These are phyloP conservation scores for Coemansia sp. DNA, from an alignment of 192 early-diverging fungal genomes.

Conservation along the genomic window DNA sequence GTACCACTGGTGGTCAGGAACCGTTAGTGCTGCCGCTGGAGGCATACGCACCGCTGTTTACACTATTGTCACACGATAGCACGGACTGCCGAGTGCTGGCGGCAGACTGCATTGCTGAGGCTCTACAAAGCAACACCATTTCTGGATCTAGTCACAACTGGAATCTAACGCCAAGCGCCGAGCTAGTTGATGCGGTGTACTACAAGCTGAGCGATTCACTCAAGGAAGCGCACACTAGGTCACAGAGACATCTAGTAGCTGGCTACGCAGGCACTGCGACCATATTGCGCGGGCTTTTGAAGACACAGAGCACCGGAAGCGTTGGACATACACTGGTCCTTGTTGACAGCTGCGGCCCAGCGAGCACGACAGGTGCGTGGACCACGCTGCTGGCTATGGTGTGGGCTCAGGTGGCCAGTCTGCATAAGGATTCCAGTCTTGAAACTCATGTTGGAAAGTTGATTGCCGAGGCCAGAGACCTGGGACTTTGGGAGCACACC, in stretches of 20 bases:
- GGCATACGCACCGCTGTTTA: constrained; percentile 36
- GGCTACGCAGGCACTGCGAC: constrained; percentile 19
- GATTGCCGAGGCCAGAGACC: constrained; percentile 11
- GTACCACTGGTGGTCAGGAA: neutral
- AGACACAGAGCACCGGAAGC: constrained; percentile 1
- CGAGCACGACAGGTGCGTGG: constrained; percentile 18
- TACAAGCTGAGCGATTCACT: constrained; percentile 26
- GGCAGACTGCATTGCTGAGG: constrained; percentile 41
- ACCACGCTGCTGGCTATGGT: constrained; percentile 27
- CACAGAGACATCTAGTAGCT: neutral
- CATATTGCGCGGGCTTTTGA: constrained; percentile 24
- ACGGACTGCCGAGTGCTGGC: constrained; percentile 23
- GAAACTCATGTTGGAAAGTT: constrained; percentile 6
- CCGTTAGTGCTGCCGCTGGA: constrained; percentile 16
- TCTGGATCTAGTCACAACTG: neutral
- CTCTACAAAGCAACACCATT: constrained; percentile 16
- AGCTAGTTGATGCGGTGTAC: constrained; percentile 20
- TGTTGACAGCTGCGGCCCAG: constrained; percentile 4
- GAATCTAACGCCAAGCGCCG: neutral
- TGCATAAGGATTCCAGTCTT: constrained; percentile 2
- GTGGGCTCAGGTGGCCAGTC: constrained; percentile 14
- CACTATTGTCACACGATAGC: constrained; percentile 22
- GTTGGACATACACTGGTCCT: constrained; percentile 19
- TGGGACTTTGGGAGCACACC: constrained; percentile 23
- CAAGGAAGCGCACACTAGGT: constrained; percentile 2